Evolutionary conservation across 2,329 filamentous ascomycete genomes (phyloP).

Genomic region (Pezicula rhizophila): DNA sequence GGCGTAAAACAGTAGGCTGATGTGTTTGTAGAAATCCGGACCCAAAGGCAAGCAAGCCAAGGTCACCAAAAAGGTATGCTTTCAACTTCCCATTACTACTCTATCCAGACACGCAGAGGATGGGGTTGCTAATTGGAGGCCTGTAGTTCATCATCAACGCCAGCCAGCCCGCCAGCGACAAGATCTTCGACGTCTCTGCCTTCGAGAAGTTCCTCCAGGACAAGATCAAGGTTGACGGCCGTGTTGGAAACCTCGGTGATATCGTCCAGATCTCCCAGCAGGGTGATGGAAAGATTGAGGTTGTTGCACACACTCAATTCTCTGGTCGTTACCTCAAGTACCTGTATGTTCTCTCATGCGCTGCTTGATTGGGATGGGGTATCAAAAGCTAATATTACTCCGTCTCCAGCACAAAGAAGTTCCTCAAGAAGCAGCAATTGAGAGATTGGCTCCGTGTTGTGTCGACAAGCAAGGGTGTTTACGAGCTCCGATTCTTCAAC

Average conservation of each 20-base stretch:
- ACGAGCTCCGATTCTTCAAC: constrained; percentile 99
- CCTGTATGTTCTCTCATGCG: constrained; percentile 58
- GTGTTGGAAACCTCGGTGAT: constrained; percentile 96
- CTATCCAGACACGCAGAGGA: not conserved
- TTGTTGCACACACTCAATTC: constrained; percentile 95
- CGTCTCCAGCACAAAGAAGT: constrained; percentile 90
- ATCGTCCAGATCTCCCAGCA: constrained; percentile 82
- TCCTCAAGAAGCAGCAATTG: constrained; percentile 99
- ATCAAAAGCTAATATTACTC: constrained; percentile 16
- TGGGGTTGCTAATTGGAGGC: not conserved
- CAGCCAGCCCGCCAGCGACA: constrained; percentile 95
- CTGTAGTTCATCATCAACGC: constrained; percentile 96
- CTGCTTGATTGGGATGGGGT: not conserved
- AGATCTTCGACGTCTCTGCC: constrained; percentile 98
- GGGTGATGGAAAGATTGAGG: constrained; percentile 96
- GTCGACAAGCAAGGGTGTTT: constrained; percentile 94
- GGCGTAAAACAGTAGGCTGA: constrained; percentile 89
- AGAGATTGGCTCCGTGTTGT: constrained; percentile 99
- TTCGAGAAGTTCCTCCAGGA: constrained; percentile 99
- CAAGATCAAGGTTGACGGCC: constrained; percentile 99
- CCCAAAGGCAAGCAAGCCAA: constrained; percentile 68
- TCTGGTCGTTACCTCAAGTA: constrained; percentile 99
- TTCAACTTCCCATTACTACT: not conserved
- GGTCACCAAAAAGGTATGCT: constrained; percentile 41
- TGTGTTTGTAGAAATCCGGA: constrained; percentile 48